Evolutionary conservation across 1,284 basidiomycete species (phyloP).

Genomic region (Ganoderma lingzhi): DNA sequence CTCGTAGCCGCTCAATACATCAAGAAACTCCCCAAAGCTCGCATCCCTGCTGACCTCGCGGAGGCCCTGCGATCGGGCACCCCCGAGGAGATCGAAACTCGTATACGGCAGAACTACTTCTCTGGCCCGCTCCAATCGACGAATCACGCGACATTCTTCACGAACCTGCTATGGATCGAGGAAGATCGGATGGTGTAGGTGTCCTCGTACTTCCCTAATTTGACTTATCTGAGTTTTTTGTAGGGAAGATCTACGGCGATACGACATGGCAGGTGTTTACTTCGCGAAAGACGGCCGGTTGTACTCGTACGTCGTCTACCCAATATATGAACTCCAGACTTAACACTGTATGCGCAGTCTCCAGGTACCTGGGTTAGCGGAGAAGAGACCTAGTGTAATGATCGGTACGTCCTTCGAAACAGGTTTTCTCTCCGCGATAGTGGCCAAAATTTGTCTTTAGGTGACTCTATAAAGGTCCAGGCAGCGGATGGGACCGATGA

Average conservation of each 20-base stretch:
- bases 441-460: constrained; percentile 39
- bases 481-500: constrained; percentile 47
- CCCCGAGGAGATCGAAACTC: neutral
- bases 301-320: constrained; percentile 52
- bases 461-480: constrained; percentile 63
- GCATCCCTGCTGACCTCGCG: constrained; percentile 33
- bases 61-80: constrained; percentile 13
- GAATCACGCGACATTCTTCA: constrained; percentile 22
- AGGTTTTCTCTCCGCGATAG: neutral
- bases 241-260: constrained; percentile 64
- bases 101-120: constrained; percentile 19
- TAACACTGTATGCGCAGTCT: constrained; percentile 46
- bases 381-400: constrained; percentile 64
- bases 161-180: constrained; percentile 60
- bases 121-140: neutral
- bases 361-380: constrained; percentile 66
- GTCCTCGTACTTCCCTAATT: neutral
- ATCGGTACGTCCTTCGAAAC: constrained; percentile 45
- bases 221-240: no score
- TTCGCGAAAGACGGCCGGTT: constrained; percentile 45
- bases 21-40: constrained; percentile 30
- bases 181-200: constrained; percentile 66
- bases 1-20: constrained; percentile 42
- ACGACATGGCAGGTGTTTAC: constrained; percentile 55
- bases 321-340: neutral